These are phyloP conservation scores for Paraurostyla sp. DNA, from an alignment of 73 alveolate species.

Conservation along the genomic window DNA sequence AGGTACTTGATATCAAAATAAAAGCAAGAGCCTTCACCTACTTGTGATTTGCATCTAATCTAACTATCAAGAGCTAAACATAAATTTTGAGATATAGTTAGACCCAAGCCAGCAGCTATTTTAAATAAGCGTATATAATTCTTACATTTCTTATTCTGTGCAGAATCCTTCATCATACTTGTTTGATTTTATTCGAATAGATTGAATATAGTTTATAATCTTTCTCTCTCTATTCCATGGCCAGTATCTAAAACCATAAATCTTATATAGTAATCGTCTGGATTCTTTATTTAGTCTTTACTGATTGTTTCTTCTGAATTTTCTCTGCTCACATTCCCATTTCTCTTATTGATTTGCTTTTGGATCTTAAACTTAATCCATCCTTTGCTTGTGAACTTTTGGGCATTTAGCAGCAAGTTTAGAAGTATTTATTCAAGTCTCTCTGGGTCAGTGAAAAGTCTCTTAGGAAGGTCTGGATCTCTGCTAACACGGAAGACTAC, in stretches of 20 bases:
- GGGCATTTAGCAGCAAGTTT: constrained; percentile 49
- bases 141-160: constrained; percentile 48
- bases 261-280: constrained; percentile 18
- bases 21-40: constrained; percentile 24
- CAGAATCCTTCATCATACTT: neutral
- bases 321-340: neutral
- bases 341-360: neutral
- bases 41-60: constrained; percentile 43
- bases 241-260: constrained; percentile 62
- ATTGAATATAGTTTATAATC: constrained; percentile 27
- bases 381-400: constrained; percentile 61
- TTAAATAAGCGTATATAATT: neutral
- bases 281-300: too few species aligned
- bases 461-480: constrained; percentile 48
- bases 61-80: constrained; percentile 19
- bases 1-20: constrained; percentile 36
- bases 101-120: constrained; percentile 70
- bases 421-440: constrained; percentile 42
- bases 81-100: constrained; percentile 49
- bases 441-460: constrained; percentile 40
- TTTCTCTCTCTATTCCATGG: constrained; percentile 40
- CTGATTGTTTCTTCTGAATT: neutral
- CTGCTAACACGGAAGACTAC: constrained; percentile 9
- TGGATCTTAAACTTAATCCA: neutral
- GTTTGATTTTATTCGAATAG: constrained; percentile 36